Percentiles rank a stretch among this genome's conserved stretches.
These are phyloP conservation scores for Pseudogymnoascus sp. DNA, from an alignment of 2,329 filamentous ascomycete genomes.

Conservation along the genomic window DNA sequence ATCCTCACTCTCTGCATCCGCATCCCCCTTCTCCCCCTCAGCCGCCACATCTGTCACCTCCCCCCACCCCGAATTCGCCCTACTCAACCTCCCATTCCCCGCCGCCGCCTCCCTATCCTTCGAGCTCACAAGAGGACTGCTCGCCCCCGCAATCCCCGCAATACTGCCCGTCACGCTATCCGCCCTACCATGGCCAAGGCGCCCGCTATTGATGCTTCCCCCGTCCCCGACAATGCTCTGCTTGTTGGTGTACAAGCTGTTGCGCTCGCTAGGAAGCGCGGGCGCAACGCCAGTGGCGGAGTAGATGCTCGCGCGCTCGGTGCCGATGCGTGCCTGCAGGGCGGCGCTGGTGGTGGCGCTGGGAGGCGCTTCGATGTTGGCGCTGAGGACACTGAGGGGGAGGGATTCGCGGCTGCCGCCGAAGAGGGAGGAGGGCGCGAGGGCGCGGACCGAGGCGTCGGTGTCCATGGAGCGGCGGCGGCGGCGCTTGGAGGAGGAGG, in stretches of 20 bases:
- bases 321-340: slow-evolving; percentile 43
- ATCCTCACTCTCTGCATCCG: slow-evolving; percentile 2
- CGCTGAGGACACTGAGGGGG: slow-evolving; percentile 69
- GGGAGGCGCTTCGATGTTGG: slow-evolving; percentile 53
- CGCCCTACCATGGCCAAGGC: slow-evolving; percentile 68
- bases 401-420: slow-evolving; percentile 75
- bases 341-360: slow-evolving; percentile 44
- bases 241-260: slow-evolving; percentile 66
- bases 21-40: slow-evolving; percentile 15
- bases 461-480: slow-evolving; percentile 77
- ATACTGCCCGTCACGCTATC: slow-evolving; percentile 79
- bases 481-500: slow-evolving; percentile 72
- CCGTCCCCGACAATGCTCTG: slow-evolving; percentile 53
- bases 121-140: slow-evolving; percentile 54
- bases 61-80: slow-evolving; percentile 12
- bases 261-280: slow-evolving; percentile 65
- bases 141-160: slow-evolving; percentile 42
- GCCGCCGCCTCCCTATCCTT: slow-evolving; percentile 13
- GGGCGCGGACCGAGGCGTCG: slow-evolving; percentile 73
- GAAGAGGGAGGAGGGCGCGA: slow-evolving; percentile 77
- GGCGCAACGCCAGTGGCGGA: slow-evolving; percentile 63
- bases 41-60: slow-evolving; percentile 1
- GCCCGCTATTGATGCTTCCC: slow-evolving; percentile 70
- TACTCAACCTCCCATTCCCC: slow-evolving; percentile 1
- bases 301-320: slow-evolving; percentile 75